Percentiles rank a stretch among this genome's conserved stretches.
phyloP scores from a whole-genome alignment of 1,284 basidiomycete species.

The Leucoagaricus sp. region DNA sequence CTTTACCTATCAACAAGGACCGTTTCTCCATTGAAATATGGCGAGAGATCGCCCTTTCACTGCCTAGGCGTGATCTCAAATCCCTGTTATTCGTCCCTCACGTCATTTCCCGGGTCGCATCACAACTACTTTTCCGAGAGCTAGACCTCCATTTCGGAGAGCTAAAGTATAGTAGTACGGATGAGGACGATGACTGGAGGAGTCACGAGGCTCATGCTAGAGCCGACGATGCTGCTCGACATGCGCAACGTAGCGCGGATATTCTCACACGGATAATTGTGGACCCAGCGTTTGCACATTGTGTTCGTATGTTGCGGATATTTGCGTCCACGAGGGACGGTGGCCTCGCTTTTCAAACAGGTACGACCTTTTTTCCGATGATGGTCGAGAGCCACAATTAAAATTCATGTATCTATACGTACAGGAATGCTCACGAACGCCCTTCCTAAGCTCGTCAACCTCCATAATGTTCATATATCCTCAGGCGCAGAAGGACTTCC shows the following conservation, averaged over 20 bases:
- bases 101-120: conserved; percentile 65
- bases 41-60: conserved; percentile 64
- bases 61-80: conserved; percentile 67
- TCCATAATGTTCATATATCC: conserved; percentile 61
- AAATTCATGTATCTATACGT: background rate
- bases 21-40: conserved; percentile 71
- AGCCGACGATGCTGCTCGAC: conserved; percentile 39
- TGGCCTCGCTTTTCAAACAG: conserved; percentile 63
- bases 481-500: conserved; percentile 55
- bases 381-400: conserved; percentile 3
- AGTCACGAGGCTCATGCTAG: conserved; percentile 24
- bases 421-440: conserved; percentile 70
- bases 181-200: conserved; percentile 17
- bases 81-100: conserved; percentile 65
- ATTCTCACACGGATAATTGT: conserved; percentile 67
- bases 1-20: conserved; percentile 34
- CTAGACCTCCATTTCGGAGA: conserved; percentile 59
- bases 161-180: conserved; percentile 19
- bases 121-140: conserved; percentile 63
- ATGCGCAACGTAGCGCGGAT: conserved; percentile 69
- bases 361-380: too few species aligned
- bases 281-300: conserved; percentile 57
- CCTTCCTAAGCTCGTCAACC: conserved; percentile 58
- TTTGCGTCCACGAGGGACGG: conserved; percentile 49
- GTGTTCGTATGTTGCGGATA: conserved; percentile 58